Conservation (phyloP, 2,329 filamentous ascomycete genomes). For the Xylaria sp. region DNA sequence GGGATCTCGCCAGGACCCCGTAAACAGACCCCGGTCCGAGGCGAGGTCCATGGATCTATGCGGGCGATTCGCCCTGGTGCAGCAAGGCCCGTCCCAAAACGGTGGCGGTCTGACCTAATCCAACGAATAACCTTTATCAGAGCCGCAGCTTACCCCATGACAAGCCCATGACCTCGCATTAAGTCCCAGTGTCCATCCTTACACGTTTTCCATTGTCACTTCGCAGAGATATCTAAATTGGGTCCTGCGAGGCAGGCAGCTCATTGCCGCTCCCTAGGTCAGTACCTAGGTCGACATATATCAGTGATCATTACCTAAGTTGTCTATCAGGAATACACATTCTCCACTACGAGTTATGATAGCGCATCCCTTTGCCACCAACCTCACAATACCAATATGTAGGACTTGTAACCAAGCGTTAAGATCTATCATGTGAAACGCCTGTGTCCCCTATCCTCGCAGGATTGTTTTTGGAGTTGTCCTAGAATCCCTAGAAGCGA, state of each 20-base stretch:
- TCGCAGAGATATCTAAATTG: slow-evolving; percentile 24
- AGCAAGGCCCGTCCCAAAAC: slow-evolving; percentile 16
- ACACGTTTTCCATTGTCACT: slow-evolving; percentile 5
- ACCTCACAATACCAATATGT: neutral
- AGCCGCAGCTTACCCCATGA: slow-evolving; percentile 25
- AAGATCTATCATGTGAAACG: neutral
- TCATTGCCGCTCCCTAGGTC: neutral
- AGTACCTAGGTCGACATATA: slow-evolving; percentile 23
- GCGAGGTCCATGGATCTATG: neutral
- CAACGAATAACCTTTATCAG: slow-evolving; percentile 26
- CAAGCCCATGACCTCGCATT: slow-evolving; percentile 17
- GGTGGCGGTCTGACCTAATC: slow-evolving; percentile 36
- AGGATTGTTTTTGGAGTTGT: neutral
- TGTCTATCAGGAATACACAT: slow-evolving; percentile 2
- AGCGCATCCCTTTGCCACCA: neutral
- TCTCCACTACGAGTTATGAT: neutral
- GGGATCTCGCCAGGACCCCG: slow-evolving; percentile 1
- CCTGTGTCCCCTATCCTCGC: no score
- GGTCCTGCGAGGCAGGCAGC: slow-evolving; percentile 2
- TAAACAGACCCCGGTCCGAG: neutral
- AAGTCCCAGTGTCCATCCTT: slow-evolving; percentile 13
- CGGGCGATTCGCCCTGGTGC: slow-evolving; percentile 22
- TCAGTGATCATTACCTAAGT: slow-evolving; percentile 23
- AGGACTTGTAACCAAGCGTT: neutral
- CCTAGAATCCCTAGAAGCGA: neutral